Base-by-base conservation (phyloP, 2,329 filamentous ascomycete species). In the Epichloe brachyelytri region DNA sequence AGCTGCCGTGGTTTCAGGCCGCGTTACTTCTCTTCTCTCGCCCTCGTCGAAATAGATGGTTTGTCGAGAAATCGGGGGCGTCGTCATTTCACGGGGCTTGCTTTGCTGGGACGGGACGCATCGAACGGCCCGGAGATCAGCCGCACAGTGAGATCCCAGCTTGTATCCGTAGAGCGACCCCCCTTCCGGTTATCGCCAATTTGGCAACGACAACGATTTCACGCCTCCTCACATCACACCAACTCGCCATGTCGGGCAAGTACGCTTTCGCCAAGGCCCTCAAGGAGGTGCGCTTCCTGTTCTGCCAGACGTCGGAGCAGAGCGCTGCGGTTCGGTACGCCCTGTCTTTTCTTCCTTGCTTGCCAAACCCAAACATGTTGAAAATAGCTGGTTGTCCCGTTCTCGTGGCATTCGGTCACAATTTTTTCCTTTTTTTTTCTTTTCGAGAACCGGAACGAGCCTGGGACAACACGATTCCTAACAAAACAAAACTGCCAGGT, bases 211-310 rank as follows among this genome's bases (percentile, higher is more conserved):
- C 22, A 51, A 22, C n/a, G 19, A 36, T 5, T 26, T 10, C 19
- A n/a, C 43, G n/a, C 38, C 33, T 17, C 20, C 17, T 20, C 22
- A 19, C 22, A n/a, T 20, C 26, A n/a, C 17, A 17, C 43, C n/a
- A 33, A n/a, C 7, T 57, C 65, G 76, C 60, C 58, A 97, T 97
- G 93, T 88, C 89, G 60, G 76, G 79, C 72, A 95, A 93, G 78
- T 96, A 95, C 75, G 88, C 83, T 62, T 98, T 98, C 73, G 79
- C 82, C 60, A 85, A 88, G 70, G 75, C 82, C 59, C 78, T 98
- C 68, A 95, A 89, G 78, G 93, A 98, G 78, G 79, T 98, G 68
- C 86, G 93, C 67, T 98, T 98, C 74, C 79, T 95, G 63, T 91
- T 97, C 75, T 97, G 93, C 77, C 91, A 97, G 73, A 90, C 88